Base-by-base conservation (phyloP, 148 eudicot species). In the Suaeda aralocaspica region DNA sequence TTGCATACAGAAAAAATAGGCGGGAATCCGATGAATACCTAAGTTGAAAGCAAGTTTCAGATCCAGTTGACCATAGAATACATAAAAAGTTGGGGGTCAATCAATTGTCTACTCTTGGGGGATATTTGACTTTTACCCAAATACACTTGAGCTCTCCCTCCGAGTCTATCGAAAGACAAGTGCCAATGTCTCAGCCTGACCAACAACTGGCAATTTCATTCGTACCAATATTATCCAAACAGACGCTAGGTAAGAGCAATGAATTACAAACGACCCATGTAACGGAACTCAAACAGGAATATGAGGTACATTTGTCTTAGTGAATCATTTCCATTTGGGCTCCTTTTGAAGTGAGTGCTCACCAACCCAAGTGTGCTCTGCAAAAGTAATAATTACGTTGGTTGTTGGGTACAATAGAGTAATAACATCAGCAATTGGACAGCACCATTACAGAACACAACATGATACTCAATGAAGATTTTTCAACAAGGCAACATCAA, bases 291-390 rank as follows among this genome's bases (percentile, higher is more conserved):
- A 50, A n/a, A 94, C 79, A 31, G 96, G 87, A 74, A 94, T 94
- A 67, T 85, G 97, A 73, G 96, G 98, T 56, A 94, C 92, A 79
- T 94, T 94, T 60, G 99, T 94, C 91, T 73, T 91, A 83, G 83
- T 96, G 75, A 94, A 56, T 94, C 92, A 82, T 94, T 94, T 64
- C 97, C 97, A 66, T 84, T 91, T 28, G 99, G 96, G 68, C 93
- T 96, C 79, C 86, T 83, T 79, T 53, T 86, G 84, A 74, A 91
- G 87, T 94, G n/a, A 91, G 76, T 84, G 89, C 74, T 84, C 82
- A 46, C 99, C 99, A 50, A 91, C 85, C 99, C 99, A 94, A n/a
- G n/a, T n/a, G 71, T 94, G 99, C 96, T 80, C 99, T 91, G 73
- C 19, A 33, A 22, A 44, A 60, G 29, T 14, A 53, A 66, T 2